These are phyloP conservation scores for Fusarium sp. DNA, from an alignment of 2,329 filamentous ascomycete genomes.

Conservation along the genomic window DNA sequence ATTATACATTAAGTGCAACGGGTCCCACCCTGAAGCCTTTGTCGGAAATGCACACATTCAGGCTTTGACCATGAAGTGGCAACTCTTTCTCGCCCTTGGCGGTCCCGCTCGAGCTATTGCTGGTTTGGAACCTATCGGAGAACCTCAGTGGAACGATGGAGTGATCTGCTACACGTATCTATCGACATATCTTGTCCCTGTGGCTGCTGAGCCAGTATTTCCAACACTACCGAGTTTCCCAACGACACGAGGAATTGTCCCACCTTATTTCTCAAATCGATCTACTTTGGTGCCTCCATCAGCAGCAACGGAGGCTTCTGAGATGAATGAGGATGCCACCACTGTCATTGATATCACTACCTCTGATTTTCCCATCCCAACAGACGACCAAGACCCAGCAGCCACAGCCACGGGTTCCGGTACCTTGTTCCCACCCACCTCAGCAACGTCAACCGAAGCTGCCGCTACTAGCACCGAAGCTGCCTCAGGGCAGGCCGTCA, in stretches of 20 bases:
- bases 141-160: neutral
- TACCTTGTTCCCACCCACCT: neutral
- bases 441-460: neutral
- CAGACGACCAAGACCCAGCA: rapidly evolving
- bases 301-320: neutral
- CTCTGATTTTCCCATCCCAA: neutral
- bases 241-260: neutral
- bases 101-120: neutral
- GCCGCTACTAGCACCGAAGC: neutral
- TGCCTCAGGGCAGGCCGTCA: neutral
- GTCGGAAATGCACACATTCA: rapidly evolving
- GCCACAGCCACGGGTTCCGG: rapidly evolving
- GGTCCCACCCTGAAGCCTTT: too few species aligned
- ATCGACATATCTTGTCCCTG: neutral
- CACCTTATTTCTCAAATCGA: neutral
- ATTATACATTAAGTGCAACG: too few species aligned
- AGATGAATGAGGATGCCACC: neutral
- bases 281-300: neutral
- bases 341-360: neutral
- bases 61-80: neutral
- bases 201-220: neutral
- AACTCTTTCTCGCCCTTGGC: neutral
- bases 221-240: neutral
- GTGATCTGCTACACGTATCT: neutral
- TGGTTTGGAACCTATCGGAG: neutral